Evolutionary conservation across 2,329 filamentous ascomycete species (phyloP).

Genomic region (Raffaelea deltoideospora): DNA sequence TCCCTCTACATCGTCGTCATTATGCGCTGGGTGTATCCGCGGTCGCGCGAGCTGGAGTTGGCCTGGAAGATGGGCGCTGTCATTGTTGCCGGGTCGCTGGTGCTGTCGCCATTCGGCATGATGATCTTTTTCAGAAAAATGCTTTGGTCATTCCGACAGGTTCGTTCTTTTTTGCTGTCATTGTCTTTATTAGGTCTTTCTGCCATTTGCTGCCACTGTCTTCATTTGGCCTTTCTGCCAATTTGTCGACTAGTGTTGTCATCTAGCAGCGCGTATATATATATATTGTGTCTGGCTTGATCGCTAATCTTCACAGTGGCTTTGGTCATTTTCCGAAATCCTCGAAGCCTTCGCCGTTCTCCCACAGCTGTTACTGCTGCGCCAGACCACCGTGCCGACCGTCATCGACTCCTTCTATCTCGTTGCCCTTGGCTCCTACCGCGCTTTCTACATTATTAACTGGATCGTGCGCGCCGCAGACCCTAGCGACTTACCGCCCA

Average conservation of each 20-base stretch:
- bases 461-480: constrained; percentile 64
- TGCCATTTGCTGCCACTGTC: neutral
- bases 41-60: constrained; percentile 78
- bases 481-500: constrained; percentile 40
- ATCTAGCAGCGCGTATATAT: no score
- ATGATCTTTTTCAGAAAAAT: constrained; percentile 43
- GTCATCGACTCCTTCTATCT: constrained; percentile 97
- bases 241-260: no score
- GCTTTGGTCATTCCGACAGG: constrained; percentile 33
- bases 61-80: constrained; percentile 81
- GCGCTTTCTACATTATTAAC: constrained; percentile 78
- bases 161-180: constrained; percentile 19
- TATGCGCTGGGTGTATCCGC: constrained; percentile 75
- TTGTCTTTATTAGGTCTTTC: neutral
- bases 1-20: constrained; percentile 75
- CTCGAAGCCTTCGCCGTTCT: constrained; percentile 85
- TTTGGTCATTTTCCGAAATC: constrained; percentile 81
- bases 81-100: constrained; percentile 47
- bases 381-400: constrained; percentile 88
- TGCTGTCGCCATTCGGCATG: constrained; percentile 58
- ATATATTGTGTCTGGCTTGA: no score
- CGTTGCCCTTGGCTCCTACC: constrained; percentile 72
- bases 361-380: constrained; percentile 78
- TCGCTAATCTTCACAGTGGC: constrained; percentile 35
- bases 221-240: no score